Base-by-base conservation (phyloP, 176 grass and related monocot genomes). In the Eleusine indica region DNA sequence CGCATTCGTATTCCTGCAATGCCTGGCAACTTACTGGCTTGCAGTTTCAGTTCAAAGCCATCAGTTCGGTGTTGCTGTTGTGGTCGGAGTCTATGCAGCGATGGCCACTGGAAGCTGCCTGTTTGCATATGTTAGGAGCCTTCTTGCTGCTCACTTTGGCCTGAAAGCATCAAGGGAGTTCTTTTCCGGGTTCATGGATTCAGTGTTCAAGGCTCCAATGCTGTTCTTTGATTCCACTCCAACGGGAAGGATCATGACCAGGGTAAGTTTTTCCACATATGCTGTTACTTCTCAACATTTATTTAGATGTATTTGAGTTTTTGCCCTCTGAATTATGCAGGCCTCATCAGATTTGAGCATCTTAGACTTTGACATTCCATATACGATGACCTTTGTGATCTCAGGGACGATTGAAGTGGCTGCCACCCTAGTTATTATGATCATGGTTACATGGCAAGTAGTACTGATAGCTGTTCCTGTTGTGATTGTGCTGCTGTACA, bases 191-290 rank as follows among this genome's bases (percentile, higher is more conserved):
- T 90, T 95, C 91, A 95, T 98, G 87, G 91, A 95, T 87, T 98
- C 93, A 3, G 65, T 98, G 40, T 97, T 97, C 64, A 91, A 86
- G 63, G 90, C 92, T 18, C 95, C 95, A 21, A 97, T 97, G 95
- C 21, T 92, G 2, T 97, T 97, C 75, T 94, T 97, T 35, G 90
- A 97, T 80, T 97, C 92, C 40, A 97, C 95, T 85, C 95, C 92
- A 0, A 91, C 65, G 18, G 92, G 92, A 76, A 82, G 95, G 63
- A 94, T 94, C 71, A 86, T 94, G 83, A 91, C 85, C 41, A 70
- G 92, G 77, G 92, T 97, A 94, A 52, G 49, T 18, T 64, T 62
- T 22, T 39, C 15, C 5, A 44, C 28, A 30, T 1, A n/a, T 3
- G 49, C 32, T 12, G 3, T 5, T 3, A 9, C 19, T n/a, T 49